These are phyloP conservation scores for Camelina sativa DNA, from an alignment of 345 rosid species.

Conservation along the genomic window DNA sequence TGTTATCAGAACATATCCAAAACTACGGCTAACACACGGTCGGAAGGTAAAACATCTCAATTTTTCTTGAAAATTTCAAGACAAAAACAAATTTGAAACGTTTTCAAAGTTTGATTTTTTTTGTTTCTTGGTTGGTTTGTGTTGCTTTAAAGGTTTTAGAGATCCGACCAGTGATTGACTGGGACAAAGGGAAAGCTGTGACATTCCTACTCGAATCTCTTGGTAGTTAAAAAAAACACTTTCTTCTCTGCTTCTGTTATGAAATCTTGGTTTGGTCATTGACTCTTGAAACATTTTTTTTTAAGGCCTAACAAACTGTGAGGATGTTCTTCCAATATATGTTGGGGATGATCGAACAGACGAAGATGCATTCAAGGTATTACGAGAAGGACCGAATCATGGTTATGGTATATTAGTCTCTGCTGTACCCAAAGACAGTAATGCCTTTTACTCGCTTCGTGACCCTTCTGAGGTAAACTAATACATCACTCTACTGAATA, in stretches of 20 bases:
- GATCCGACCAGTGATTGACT: slow-evolving; percentile 84
- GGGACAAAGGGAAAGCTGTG: slow-evolving; percentile 99
- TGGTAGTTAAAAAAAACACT: slow-evolving; percentile 47
- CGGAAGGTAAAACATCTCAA: slow-evolving; percentile 62
- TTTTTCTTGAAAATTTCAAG: not conserved
- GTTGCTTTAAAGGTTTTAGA: slow-evolving; percentile 71
- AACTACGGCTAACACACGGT: slow-evolving; percentile 69
- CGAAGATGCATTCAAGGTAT: slow-evolving; percentile 96
- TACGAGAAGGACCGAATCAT: slow-evolving; percentile 65
- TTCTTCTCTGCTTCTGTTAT: slow-evolving; percentile 12
- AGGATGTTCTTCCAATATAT: slow-evolving; percentile 92
- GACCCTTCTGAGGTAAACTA: slow-evolving; percentile 80
- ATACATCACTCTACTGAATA: not conserved
- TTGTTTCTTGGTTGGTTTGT: slow-evolving; percentile 12
- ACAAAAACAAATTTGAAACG: not conserved
- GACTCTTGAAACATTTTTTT: not conserved
- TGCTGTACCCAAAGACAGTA: slow-evolving; percentile 75
- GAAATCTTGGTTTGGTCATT: not conserved
- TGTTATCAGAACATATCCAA: slow-evolving; percentile 59
- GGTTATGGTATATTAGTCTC: slow-evolving; percentile 91
- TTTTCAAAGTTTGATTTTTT: slow-evolving; percentile 12
- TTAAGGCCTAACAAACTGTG: slow-evolving; percentile 67
- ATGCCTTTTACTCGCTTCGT: slow-evolving; percentile 80
- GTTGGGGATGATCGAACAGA: slow-evolving; percentile 97
- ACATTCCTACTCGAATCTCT: slow-evolving; percentile 90